phyloP scores from a whole-genome alignment of 1,284 basidiomycete genomes.

The Phaffia rhodozyma region DNA sequence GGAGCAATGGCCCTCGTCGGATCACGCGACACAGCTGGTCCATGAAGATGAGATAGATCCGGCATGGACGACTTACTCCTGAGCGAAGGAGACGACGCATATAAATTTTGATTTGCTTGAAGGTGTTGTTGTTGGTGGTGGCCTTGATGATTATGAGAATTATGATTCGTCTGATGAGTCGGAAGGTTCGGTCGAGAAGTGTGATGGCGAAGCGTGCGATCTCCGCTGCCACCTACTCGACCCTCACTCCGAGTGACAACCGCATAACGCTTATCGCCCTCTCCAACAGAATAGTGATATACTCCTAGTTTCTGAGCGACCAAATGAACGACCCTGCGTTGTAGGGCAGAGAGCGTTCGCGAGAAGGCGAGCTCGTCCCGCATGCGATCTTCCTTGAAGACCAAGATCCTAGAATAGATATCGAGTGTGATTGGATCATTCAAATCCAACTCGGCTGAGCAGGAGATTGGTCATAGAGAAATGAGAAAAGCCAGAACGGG shows the following conservation, averaged over 20 bases:
- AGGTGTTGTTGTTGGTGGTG: slow-evolving; percentile 31
- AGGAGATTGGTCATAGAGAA: neutral
- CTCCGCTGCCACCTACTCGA: slow-evolving; percentile 47
- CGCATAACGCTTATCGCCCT: slow-evolving; percentile 82
- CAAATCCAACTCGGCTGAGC: slow-evolving; percentile 53
- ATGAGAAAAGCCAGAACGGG: neutral
- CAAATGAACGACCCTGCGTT: slow-evolving; percentile 84
- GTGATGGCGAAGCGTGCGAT: slow-evolving; percentile 18
- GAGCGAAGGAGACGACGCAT: slow-evolving; percentile 39
- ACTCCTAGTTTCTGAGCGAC: slow-evolving; percentile 92
- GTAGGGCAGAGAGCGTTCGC: slow-evolving; percentile 65
- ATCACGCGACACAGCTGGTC: slow-evolving; percentile 59
- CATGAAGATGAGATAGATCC: slow-evolving; percentile 35
- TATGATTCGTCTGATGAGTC: slow-evolving; percentile 1
- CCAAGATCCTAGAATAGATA: slow-evolving; percentile 88
- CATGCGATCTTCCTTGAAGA: slow-evolving; percentile 98
- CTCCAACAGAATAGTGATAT: slow-evolving; percentile 85
- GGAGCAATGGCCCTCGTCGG: slow-evolving; percentile 65
- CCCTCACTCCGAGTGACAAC: slow-evolving; percentile 63
- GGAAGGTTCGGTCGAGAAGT: slow-evolving; percentile 11
- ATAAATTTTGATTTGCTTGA: slow-evolving; percentile 13
- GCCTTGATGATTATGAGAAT: neutral
- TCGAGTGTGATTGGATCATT: slow-evolving; percentile 92
- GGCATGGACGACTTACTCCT: slow-evolving; percentile 95
- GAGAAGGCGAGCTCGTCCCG: slow-evolving; percentile 95